A percentile compares a stretch with the other conserved stretches of the same genome.
These are phyloP conservation scores for Raffaelea arxii DNA, from an alignment of 2,329 filamentous ascomycete species.

Conservation along the genomic window DNA sequence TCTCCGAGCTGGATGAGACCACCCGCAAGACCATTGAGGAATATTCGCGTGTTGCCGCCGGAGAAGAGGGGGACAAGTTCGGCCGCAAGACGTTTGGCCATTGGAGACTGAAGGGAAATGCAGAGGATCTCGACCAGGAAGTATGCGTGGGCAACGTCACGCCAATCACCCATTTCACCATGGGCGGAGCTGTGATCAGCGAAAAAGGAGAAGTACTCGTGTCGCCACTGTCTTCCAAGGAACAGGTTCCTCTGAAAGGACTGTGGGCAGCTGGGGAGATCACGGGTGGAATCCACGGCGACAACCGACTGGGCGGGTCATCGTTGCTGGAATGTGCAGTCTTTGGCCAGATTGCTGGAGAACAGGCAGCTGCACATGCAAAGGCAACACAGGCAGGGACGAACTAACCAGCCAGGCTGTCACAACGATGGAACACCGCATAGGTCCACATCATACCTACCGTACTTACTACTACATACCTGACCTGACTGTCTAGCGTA, in stretches of 20 bases:
- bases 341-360: conserved; percentile 94
- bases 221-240: conserved; percentile 27
- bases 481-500: no score
- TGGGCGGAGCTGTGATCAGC: conserved; percentile 99
- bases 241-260: conserved; percentile 85
- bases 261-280: conserved; percentile 95
- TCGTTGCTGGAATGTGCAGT: conserved; percentile 95
- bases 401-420: no score
- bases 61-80: conserved; percentile 92
- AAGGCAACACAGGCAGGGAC: no score
- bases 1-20: conserved; percentile 76
- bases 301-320: conserved; percentile 95
- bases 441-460: no score
- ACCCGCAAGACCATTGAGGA: conserved; percentile 82
- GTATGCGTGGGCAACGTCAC: conserved; percentile 75
- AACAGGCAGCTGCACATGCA: conserved; percentile 68
- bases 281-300: conserved; percentile 94
- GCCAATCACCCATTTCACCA: conserved; percentile 98
- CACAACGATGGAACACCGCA: no score
- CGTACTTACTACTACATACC: no score
- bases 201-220: conserved; percentile 93
- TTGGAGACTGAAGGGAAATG: conserved; percentile 55
- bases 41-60: conserved; percentile 90
- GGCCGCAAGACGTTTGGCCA: conserved; percentile 99
- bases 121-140: conserved; percentile 66